Base-by-base conservation (phyloP, 768 basidiomycete species). In the Zangia roseola region DNA sequence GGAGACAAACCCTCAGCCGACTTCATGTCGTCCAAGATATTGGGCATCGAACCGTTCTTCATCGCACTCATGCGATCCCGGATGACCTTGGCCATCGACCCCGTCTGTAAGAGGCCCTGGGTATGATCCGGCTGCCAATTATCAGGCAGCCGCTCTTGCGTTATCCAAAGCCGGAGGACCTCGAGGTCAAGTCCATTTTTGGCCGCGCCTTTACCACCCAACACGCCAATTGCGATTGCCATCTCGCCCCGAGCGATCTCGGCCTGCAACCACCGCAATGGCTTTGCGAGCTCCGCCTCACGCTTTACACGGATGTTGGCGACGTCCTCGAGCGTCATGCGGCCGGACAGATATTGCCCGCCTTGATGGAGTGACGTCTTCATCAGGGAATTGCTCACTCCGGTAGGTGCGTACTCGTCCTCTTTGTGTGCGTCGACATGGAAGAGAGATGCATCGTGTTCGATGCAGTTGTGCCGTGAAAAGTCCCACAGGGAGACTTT, bases 231-330 rank as follows among this genome's bases (percentile, higher is more conserved):
- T 3, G 84, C 79, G 44, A 86, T 74, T 0, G 77, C 81, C 72
- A 85, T 81, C 62, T 87, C 84, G 8, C 83, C 82, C 14, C 82
- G 73, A 3, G 84, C 84, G 45, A 86, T 75, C 65, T 83, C 81
- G 0, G 75, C 74, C 50, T 81, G 80, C 21, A 79, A 40, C 20
- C 56, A 33, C 34, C 68, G 69, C 23, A 85, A 59, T 0, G 70
- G 68, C 1, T 54, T 57, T 0, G 17, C 2, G 16, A 72, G 76
- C 8, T 61, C 52, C 21, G 61, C 65, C 57, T 86, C 82, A 19
- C 84, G 69, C 40, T 79, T 69, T 5, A 78, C 62, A 5, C 84
- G 72, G 13, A 78, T 73, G 33, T 72, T 68, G 14, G 78, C 81
- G 10, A 83, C 73, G 53, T 68, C 64, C 9, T 59, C 30, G 14